Evolutionary conservation across 768 basidiomycete genomes (phyloP), one percentile per base, ranked within the genome.

Genomic region (Suillus brevipes): DNA sequence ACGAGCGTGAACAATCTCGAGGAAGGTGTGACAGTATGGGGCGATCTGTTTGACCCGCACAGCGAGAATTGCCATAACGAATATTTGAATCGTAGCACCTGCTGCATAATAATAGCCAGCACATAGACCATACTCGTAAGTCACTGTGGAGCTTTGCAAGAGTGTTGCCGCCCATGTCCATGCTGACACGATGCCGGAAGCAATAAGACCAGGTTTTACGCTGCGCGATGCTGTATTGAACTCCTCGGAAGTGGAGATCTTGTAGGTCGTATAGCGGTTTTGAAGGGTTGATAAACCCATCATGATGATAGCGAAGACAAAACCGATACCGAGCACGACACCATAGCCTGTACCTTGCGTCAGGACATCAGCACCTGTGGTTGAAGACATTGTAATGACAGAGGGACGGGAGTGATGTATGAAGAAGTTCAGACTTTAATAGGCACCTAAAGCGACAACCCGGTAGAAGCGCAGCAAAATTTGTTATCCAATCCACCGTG

Each of bases 11-110:
- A 77, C 72, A 55, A 80, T 77, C 68, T 80, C 78, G 50, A 77
- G 73, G 68, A 76, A 78, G 2, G 78, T 80, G 60, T 74, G 75
- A 16, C 76, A 77, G 36, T 72, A 73, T 6, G 75, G 76, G 14
- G 77, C 78, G 50, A 75, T 78, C 69, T 70, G 67, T 67, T 79
- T 79, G 40, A 78, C 71, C 37, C 72, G 68, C 37, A 70, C 68
- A 6, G 73, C 70, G 61, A 74, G 66, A 53, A 69, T 62, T 42
- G 71, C 61, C 72, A 73, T 71, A 36, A 72, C 42, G 62, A 72
- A 70, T 34, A 73, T 72, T 60, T 71, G 69, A 60, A 73, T 66
- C 1, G 76, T 78, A 45, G 71, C 73, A 36, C 73, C 73, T 18
- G 70, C 70, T 31, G 70, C 74, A 56, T 74, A 76, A 66, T 71